phyloP scores from a whole-genome alignment of 768 basidiomycete species.

The Tricholoma furcatifolium region DNA sequence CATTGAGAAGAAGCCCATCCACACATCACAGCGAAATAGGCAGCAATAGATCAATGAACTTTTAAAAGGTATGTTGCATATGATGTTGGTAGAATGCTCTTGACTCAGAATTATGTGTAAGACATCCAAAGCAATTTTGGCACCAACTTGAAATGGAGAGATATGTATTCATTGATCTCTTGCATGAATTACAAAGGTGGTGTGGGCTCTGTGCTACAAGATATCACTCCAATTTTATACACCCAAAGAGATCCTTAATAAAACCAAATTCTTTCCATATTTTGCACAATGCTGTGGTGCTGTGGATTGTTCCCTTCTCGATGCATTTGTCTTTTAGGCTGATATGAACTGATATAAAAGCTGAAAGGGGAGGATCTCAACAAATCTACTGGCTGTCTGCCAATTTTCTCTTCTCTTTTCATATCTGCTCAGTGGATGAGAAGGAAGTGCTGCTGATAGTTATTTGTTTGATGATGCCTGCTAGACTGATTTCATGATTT shows the following conservation, averaged over 20 bases:
- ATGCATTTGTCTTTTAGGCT: conserved; percentile 14
- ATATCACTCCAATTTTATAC: no score
- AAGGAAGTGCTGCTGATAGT: conserved; percentile 37
- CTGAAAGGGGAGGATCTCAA: conserved; percentile 33
- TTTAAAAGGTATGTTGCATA: no score
- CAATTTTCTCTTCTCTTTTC: conserved; percentile 32
- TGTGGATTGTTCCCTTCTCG: conserved; percentile 34
- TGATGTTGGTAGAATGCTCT: no score
- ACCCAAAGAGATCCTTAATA: conserved; percentile 22
- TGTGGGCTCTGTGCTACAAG: no score
- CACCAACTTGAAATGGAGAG: no score
- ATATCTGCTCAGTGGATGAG: conserved; percentile 39
- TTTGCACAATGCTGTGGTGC: conserved; percentile 29
- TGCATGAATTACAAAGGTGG: no score
- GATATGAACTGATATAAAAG: conserved; percentile 16
- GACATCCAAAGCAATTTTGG: no score
- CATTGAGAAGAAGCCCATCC: no score
- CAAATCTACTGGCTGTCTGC: conserved; percentile 36
- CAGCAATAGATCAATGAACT: no score
- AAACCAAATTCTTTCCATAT: conserved; percentile 32
- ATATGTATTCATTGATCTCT: no score
- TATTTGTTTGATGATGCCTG: conserved; percentile 29
- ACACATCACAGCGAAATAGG: no score
- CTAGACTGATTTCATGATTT: conserved; percentile 25
- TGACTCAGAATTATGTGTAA: no score